Evolutionary conservation across 2,329 filamentous ascomycete genomes (phyloP), one percentile per base, ranked within the genome.

Genomic region (Botrytis paeoniae): DNA sequence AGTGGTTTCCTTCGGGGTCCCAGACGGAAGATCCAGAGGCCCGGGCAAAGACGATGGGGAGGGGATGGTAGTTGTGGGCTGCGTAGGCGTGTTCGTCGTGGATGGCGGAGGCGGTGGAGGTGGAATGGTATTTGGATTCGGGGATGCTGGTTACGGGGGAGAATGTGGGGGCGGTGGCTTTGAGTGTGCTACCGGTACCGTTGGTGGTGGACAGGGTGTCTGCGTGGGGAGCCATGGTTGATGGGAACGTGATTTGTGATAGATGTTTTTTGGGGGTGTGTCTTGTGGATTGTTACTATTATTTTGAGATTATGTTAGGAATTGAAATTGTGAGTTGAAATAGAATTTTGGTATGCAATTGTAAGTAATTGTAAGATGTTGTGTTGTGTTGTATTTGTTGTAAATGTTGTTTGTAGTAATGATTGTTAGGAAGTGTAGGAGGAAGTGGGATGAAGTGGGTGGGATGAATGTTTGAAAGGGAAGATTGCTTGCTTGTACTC

Each of bases 21-120:
- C 96, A 99, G 73, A 98, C 96, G 75, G 92, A 91, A 80, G 92
- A 92, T 66, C 95, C 96, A 79, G 91, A 88, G 60, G 94, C 96
- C 77, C 90, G 89, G 73, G 95, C 88, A 83, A 98, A 98, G 81
- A 97, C 96, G 74, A 99, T 91, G 59, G 96, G 96, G 3, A 99
- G 89, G 25, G 96, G 96, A 84, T 98, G 95, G 87, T 99, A 99
- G 87, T 99, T 99, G 89, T 99, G 96, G 66, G 96, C 96, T 68
- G 96, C 96, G 83, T 89, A 95, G 81, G 93, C 86, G 80, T 93
- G 87, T 85, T 99, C 96, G 70, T 90, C 85, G 70, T 90, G 85
- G 82, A 98, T 97, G 79, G 96, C 95, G 78, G 88, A 86, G 73
- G 90, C 85, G 61, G 94, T 95, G 39, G 95, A 94, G 32, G 92